Percentiles rank a stretch among this genome's conserved stretches.
phyloP scores from a whole-genome alignment of 2,329 filamentous ascomycete genomes.

The Xylariaceae sp. region DNA sequence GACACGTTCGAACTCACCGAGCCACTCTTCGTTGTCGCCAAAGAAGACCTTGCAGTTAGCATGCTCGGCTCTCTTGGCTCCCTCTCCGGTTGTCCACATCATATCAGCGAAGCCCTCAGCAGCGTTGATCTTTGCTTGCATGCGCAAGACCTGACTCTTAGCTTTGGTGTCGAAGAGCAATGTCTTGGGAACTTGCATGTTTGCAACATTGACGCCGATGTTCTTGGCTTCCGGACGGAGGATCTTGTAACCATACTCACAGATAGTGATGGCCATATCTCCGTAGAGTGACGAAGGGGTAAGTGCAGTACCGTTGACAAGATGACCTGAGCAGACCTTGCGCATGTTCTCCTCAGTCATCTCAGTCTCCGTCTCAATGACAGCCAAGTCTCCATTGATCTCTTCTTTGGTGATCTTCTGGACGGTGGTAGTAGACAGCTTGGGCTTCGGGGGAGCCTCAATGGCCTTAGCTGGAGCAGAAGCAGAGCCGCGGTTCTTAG shows the following conservation, averaged over 20 bases:
- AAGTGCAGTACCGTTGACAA: constrained; percentile 61
- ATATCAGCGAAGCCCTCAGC: constrained; percentile 50
- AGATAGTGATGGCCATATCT: constrained; percentile 51
- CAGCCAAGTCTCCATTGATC: constrained; percentile 53
- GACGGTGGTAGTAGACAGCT: constrained; percentile 60
- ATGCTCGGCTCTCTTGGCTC: constrained; percentile 54
- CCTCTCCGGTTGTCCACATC: constrained; percentile 55
- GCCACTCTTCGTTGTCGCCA: constrained; percentile 56
- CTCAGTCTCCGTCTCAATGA: constrained; percentile 60
- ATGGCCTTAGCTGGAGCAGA: constrained; percentile 38
- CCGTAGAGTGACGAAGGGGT: constrained; percentile 55
- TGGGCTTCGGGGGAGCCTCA: constrained; percentile 39
- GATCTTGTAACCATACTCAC: constrained; percentile 63
- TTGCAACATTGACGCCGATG: constrained; percentile 57
- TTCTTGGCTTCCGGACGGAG: constrained; percentile 51
- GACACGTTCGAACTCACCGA: constrained; percentile 60
- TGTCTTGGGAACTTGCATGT: constrained; percentile 65
- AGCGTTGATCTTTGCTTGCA: constrained; percentile 56
- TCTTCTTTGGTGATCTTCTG: constrained; percentile 60
- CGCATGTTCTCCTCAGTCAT: constrained; percentile 59
- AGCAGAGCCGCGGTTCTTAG: constrained; percentile 55
- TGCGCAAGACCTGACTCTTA: constrained; percentile 53
- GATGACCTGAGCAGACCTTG: constrained; percentile 57
- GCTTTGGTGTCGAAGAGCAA: constrained; percentile 52
- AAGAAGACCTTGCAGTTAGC: constrained; percentile 57